Evolutionary conservation across 2,329 filamentous ascomycete genomes (phyloP).

Genomic region (Penicillium sumatraense): DNA sequence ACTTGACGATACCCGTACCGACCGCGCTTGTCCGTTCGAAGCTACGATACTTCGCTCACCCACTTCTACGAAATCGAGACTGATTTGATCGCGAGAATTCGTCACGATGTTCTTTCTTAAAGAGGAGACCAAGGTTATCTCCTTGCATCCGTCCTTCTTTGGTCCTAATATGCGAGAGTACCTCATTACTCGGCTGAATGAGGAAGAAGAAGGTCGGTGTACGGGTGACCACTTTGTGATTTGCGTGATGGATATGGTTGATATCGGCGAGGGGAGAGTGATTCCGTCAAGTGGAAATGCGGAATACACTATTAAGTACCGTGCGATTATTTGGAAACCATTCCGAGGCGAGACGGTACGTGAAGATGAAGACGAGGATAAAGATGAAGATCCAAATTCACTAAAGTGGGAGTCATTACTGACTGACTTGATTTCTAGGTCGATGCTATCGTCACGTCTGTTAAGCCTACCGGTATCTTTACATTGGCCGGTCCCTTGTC

Average conservation of each 20-base stretch:
- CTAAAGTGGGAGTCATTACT: no score
- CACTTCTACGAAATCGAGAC: neutral
- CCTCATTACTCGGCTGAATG: conserved; percentile 84
- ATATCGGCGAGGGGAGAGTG: conserved; percentile 91
- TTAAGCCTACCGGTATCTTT: conserved; percentile 87
- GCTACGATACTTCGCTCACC: neutral
- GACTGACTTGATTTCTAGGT: conserved; percentile 64
- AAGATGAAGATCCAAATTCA: conserved; percentile 2
- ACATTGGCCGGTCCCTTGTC: conserved; percentile 54
- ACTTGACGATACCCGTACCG: neutral
- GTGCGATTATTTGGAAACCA: conserved; percentile 94
- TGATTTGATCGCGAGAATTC: neutral
- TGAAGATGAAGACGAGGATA: conserved; percentile 25
- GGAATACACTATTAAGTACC: conserved; percentile 93
- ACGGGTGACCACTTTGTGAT: conserved; percentile 97
- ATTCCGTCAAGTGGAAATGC: conserved; percentile 89
- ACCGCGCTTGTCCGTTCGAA: neutral
- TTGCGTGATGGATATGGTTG: conserved; percentile 94
- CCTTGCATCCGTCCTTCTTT: conserved; percentile 96
- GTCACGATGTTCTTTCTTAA: conserved; percentile 93
- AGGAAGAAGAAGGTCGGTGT: conserved; percentile 93
- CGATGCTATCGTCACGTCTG: conserved; percentile 88
- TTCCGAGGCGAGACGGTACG: conserved; percentile 97
- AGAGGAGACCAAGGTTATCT: conserved; percentile 92
- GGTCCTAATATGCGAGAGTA: conserved; percentile 91